Conservation (phyloP, 2,329 filamentous ascomycete genomes). For the Didymellaceae sp. region DNA sequence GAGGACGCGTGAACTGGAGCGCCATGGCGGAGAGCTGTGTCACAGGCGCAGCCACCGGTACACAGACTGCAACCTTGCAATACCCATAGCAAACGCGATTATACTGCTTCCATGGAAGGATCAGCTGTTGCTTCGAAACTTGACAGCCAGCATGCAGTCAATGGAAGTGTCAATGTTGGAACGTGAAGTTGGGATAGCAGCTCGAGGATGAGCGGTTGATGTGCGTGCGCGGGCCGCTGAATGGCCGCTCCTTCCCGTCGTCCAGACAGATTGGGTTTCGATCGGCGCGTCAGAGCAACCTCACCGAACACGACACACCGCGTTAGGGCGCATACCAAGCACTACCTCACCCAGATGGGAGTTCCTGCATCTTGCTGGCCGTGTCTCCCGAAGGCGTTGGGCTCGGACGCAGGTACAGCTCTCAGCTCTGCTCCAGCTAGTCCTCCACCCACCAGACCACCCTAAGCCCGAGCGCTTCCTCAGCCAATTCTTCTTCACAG, state of each 20-base stretch:
- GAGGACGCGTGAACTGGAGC: slow-evolving; percentile 31
- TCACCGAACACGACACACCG: slow-evolving; percentile 14
- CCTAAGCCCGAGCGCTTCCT: slow-evolving; percentile 3
- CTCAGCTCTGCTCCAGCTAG: slow-evolving; percentile 12
- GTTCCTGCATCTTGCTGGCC: slow-evolving; percentile 14
- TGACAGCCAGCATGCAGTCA: slow-evolving; percentile 17
- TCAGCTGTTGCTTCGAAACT: slow-evolving; percentile 23
- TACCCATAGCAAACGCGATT: slow-evolving; percentile 30
- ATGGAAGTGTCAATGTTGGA: slow-evolving; percentile 12
- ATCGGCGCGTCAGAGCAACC: slow-evolving; percentile 14
- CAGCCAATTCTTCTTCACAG: slow-evolving; percentile 20
- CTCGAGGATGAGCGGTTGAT: slow-evolving; percentile 17
- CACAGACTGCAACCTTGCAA: slow-evolving; percentile 46
- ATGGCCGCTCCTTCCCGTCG: neutral
- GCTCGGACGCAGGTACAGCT: slow-evolving; percentile 10
- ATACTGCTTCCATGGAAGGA: slow-evolving; percentile 22
- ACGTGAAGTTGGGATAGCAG: slow-evolving; percentile 7
- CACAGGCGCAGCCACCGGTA: slow-evolving; percentile 38
- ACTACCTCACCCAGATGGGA: slow-evolving; percentile 13
- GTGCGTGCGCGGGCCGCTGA: slow-evolving; percentile 6
- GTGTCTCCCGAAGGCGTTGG: slow-evolving; percentile 8
- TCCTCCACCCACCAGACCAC: slow-evolving; percentile 1
- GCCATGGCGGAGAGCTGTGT: slow-evolving; percentile 35
- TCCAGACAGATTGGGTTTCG: slow-evolving; percentile 8
- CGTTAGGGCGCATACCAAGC: slow-evolving; percentile 15